These are phyloP conservation scores for Barnettozyma siamensis DNA, from an alignment of 805 yeast genomes.

Conservation along the genomic window DNA sequence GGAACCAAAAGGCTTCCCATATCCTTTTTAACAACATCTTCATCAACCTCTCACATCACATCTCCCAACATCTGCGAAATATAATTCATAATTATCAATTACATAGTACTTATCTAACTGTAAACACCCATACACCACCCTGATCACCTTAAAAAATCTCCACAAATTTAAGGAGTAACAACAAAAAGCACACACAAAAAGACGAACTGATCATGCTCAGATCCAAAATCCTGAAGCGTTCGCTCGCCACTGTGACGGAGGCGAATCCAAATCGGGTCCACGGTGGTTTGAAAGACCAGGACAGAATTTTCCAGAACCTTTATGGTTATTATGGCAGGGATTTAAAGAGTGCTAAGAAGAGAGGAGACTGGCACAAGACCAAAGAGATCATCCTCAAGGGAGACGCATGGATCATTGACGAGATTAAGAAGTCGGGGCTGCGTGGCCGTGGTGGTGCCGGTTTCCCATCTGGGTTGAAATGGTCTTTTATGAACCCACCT, in stretches of 20 bases:
- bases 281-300: slow-evolving; percentile 78
- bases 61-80: too few relatives aligned
- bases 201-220: slow-evolving; percentile 8
- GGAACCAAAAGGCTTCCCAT: too few relatives aligned
- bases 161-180: neutral
- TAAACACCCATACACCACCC: too few relatives aligned
- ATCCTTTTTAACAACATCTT: too few relatives aligned
- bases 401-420: slow-evolving; percentile 85
- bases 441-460: slow-evolving; percentile 96
- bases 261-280: slow-evolving; percentile 48
- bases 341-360: slow-evolving; percentile 63
- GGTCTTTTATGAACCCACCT: slow-evolving; percentile 95
- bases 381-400: slow-evolving; percentile 81
- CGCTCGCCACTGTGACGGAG: slow-evolving; percentile 39
- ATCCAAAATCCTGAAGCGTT: slow-evolving; percentile 10
- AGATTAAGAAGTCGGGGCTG: slow-evolving; percentile 76
- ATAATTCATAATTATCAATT: too few relatives aligned
- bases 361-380: slow-evolving; percentile 92
- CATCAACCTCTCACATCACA: too few relatives aligned
- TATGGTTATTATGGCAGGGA: slow-evolving; percentile 73
- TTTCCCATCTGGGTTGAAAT: slow-evolving; percentile 84
- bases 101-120: too few relatives aligned
- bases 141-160: neutral
- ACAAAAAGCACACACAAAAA: neutral
- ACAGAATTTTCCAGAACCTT: slow-evolving; percentile 81